Evolutionary conservation across 345 rosid species (phyloP).

Genomic region (Citrus australasica): DNA sequence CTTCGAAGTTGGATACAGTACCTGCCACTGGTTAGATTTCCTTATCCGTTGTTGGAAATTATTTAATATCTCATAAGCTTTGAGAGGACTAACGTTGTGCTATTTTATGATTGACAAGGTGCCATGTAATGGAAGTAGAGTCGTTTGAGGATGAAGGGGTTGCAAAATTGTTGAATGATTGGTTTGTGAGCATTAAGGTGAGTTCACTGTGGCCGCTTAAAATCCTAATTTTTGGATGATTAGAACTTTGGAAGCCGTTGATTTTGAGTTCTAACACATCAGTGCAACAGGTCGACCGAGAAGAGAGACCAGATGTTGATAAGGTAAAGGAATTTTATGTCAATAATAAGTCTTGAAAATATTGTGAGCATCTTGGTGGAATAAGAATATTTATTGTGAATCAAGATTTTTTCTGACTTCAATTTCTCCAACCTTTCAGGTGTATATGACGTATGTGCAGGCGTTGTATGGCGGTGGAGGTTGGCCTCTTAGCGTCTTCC

Average conservation of each 20-base stretch:
- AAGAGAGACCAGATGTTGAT: slow-evolving; percentile 95
- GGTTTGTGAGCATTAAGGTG: slow-evolving; percentile 89
- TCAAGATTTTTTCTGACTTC: not conserved
- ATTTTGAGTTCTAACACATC: slow-evolving; percentile 21
- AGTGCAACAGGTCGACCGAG: slow-evolving; percentile 78
- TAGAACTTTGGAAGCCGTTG: not conserved
- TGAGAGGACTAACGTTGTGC: slow-evolving; percentile 5
- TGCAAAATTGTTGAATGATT: slow-evolving; percentile 73
- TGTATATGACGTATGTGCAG: slow-evolving; percentile 92
- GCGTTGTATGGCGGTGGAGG: slow-evolving; percentile 91
- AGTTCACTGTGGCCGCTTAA: not conserved
- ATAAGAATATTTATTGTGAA: not conserved
- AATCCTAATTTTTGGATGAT: not conserved
- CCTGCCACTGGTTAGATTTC: slow-evolving; percentile 88
- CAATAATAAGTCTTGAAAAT: not conserved
- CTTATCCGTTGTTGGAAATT: slow-evolving; percentile 2
- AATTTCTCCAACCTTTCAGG: slow-evolving; percentile 39
- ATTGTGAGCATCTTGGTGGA: not conserved
- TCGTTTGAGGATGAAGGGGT: slow-evolving; percentile 78
- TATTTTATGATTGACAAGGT: slow-evolving; percentile 42
- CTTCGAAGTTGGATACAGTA: slow-evolving; percentile 93
- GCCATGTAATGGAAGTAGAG: slow-evolving; percentile 98
- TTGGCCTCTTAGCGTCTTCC: slow-evolving; percentile 89
- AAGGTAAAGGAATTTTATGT: slow-evolving; percentile 50
- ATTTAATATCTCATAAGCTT: not conserved